Base-by-base conservation (phyloP, 1,284 basidiomycete genomes). In the Cryptococcus neoformans region DNA sequence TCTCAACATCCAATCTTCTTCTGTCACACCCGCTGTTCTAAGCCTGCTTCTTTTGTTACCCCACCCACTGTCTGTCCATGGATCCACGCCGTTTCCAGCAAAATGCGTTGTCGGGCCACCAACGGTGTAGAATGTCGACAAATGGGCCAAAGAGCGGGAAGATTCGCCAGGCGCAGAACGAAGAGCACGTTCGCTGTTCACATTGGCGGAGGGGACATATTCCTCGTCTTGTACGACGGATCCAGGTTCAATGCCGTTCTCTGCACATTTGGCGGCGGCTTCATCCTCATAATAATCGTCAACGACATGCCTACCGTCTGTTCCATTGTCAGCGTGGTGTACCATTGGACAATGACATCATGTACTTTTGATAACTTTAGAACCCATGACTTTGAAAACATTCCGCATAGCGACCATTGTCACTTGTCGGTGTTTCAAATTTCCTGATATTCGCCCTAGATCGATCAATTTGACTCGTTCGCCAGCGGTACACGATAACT, bases 251-350 rank as follows among this genome's bases (percentile, higher is more conserved):
- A 88, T 81, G 7, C 89, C 89, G 39, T 84, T 84, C 41, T 82
- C 82, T 4, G 83, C 82, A 64, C 88, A 87, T 53, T 89, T 87
- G 55, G 83, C 84, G 0, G 87, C 81, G 0, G 84, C 85, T 56
- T 87, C 87, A 44, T 87, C 87, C 78, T 96, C 92, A 78, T 92
- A 92, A 77, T 99, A 99, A 79, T 99, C 95, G 72, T 99, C 95
- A 16, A 85, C 83, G 2, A 98, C 87, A 84, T 90, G 92, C 68
- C 85, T 83, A 3, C 94, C 95, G 51, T 91, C 92, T 94, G 60
- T 9, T 41, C 4, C 6, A 16, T 35, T 34, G 34, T 41, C n/a
- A 48, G 28, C 21, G 53, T 37, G 49, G 17, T 46, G 10, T n/a
- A 14, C 41, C n/a, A 44, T 12, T 10, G 44, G 17, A 46, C 46